Evolutionary conservation across 2,329 filamentous ascomycete species (phyloP).

Genomic region (Microdochium nivale): DNA sequence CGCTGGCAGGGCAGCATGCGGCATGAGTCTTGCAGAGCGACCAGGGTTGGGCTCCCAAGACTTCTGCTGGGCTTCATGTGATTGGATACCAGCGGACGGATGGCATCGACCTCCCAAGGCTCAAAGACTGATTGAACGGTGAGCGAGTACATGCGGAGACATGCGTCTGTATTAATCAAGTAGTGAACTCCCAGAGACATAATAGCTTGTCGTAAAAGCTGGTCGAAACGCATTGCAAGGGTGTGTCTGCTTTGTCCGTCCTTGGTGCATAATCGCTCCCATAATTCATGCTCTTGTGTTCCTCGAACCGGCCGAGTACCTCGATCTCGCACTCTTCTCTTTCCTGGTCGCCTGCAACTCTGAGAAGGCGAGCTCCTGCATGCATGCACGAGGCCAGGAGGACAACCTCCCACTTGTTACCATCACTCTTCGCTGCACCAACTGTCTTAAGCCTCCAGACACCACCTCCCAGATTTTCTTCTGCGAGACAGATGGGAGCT

Average conservation of each 20-base stretch:
- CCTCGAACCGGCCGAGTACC: constrained; percentile 65
- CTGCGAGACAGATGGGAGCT: constrained; percentile 45
- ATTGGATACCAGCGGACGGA: neutral
- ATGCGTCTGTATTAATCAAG: neutral
- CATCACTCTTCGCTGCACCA: constrained; percentile 12
- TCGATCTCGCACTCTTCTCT: constrained; percentile 48
- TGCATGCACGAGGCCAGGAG: constrained; percentile 94
- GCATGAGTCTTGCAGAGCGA: neutral
- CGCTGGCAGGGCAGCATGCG: neutral
- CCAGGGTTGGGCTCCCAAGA: neutral
- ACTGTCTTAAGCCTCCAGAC: constrained; percentile 79
- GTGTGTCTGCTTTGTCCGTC: constrained; percentile 13
- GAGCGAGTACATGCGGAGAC: too few relatives aligned
- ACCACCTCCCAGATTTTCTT: constrained; percentile 63
- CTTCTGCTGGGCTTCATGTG: neutral
- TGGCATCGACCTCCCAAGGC: too few relatives aligned
- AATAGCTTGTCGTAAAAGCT: constrained; percentile 70
- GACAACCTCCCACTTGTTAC: constrained; percentile 21
- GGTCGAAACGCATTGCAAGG: constrained; percentile 51
- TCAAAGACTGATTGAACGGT: too few relatives aligned
- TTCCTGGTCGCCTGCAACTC: constrained; percentile 26
- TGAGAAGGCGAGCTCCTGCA: constrained; percentile 64
- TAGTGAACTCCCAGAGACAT: constrained; percentile 50
- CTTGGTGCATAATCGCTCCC: constrained; percentile 60
- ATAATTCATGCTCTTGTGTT: constrained; percentile 94